Evolutionary conservation across 495 filamentous ascomycete genomes (phyloP), one percentile per base, ranked within the genome.

Genomic region (Talaromyces stipitatus): DNA sequence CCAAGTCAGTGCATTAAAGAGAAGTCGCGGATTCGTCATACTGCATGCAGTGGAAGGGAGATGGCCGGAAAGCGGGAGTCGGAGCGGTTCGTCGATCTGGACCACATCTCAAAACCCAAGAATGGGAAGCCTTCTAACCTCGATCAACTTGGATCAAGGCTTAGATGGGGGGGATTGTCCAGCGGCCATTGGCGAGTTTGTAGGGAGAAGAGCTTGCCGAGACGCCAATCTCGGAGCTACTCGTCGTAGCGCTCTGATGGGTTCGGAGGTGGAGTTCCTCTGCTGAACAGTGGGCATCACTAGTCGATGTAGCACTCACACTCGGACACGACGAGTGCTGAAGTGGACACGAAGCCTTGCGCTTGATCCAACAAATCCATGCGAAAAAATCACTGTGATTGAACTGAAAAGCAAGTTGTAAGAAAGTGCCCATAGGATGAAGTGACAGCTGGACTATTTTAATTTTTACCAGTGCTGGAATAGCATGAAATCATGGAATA

Each of bases 11-110:
- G 20, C n/a, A 29, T 22, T 29, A 33, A 38, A 33, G 9, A 54
- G 48, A 51, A 28, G n/a, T 24, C 26, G 3, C 12, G 27, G 48
- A 28, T 51, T 36, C 51, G 28, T 54, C 51, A 38, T 38, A 23
- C 18, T 36, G 30, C 29, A 54, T 12, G 9, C 24, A 4, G 5
- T 27, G 14, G 24, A 29, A 11, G 48, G 30, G 11, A 30, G 24
- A 30, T 51, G 48, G 48, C 24, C 30, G 48, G 16, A 28, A 50
- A 51, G 48, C 48, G 48, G 45, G 45, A 51, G 22, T 12, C 48
- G 48, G 48, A 28, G 48, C 48, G 27, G 48, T 51, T 51, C 24
- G 48, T 51, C 48, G 48, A 51, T 51, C 48, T 51, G 22, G 24
- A 48, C 45, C 45, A 12, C 14, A 48, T 48, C 45, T 48, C 45